Percentiles rank a stretch among this genome's conserved stretches.
phyloP scores from a whole-genome alignment of 306 rosid species.

The Leucaena leucocephala region DNA sequence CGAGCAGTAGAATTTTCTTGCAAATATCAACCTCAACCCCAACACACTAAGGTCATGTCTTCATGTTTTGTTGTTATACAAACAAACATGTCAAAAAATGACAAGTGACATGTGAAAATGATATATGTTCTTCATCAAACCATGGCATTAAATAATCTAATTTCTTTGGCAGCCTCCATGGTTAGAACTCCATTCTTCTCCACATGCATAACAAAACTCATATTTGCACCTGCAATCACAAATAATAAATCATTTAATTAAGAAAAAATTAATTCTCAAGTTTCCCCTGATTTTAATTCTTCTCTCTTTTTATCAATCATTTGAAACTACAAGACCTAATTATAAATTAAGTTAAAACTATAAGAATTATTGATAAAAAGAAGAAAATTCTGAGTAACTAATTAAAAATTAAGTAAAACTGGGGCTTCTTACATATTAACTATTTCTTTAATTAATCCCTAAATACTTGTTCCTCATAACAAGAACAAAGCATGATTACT shows the following conservation, averaged over 20 bases:
- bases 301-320: no score
- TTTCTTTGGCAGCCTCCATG: neutral
- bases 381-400: no score
- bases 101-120: neutral
- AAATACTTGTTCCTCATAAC: neutral
- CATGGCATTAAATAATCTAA: neutral
- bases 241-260: neutral
- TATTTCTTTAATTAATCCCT: neutral
- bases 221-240: constrained; percentile 51
- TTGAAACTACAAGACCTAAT: no score
- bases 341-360: no score
- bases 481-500: neutral
- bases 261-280: no score
- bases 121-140: neutral
- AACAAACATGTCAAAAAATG: neutral
- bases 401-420: no score
- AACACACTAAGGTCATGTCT: neutral
- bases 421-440: no score
- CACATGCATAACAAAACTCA: constrained; percentile 58
- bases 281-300: no score
- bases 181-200: constrained; percentile 33
- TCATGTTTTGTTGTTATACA: neutral
- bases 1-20: neutral
- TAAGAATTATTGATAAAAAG: no score
- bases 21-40: neutral